phyloP scores from a whole-genome alignment of 305 asterid genomes.

The Solanum hybrid region DNA sequence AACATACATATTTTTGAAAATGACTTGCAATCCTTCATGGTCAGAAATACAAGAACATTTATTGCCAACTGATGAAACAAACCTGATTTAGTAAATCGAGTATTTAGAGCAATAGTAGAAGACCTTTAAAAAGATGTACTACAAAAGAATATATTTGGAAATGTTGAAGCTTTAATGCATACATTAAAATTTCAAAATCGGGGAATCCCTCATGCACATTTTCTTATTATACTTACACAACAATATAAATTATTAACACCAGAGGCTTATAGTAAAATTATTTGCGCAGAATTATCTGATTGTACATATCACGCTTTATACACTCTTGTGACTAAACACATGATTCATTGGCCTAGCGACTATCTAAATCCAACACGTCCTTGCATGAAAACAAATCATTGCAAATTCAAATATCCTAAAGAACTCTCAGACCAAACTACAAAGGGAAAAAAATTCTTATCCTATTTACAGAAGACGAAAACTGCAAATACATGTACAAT shows the following conservation, averaged over 20 bases:
- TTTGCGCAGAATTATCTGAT: background rate
- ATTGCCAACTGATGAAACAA: background rate
- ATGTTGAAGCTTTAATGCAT: background rate
- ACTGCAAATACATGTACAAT: background rate
- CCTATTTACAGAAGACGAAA: background rate
- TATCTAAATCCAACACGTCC: background rate
- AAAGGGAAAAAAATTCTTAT: background rate
- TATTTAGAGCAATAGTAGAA: background rate
- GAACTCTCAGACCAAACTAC: background rate
- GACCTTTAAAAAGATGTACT: background rate
- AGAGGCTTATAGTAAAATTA: background rate
- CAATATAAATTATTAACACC: too few species aligned
- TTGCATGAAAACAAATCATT: background rate
- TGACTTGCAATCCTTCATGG: background rate
- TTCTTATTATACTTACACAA: too few species aligned
- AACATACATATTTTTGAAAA: background rate
- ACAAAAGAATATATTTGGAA: background rate
- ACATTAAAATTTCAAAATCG: too few species aligned
- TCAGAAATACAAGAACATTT: background rate
- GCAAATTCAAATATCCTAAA: background rate
- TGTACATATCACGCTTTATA: background rate
- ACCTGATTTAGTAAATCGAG: background rate
- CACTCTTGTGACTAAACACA: background rate
- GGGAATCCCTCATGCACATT: background rate
- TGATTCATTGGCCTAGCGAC: background rate